Percentiles rank a stretch among this genome's conserved stretches.
phyloP scores from a whole-genome alignment of 2,329 filamentous ascomycete genomes.

The Lachnellula willkommii region DNA sequence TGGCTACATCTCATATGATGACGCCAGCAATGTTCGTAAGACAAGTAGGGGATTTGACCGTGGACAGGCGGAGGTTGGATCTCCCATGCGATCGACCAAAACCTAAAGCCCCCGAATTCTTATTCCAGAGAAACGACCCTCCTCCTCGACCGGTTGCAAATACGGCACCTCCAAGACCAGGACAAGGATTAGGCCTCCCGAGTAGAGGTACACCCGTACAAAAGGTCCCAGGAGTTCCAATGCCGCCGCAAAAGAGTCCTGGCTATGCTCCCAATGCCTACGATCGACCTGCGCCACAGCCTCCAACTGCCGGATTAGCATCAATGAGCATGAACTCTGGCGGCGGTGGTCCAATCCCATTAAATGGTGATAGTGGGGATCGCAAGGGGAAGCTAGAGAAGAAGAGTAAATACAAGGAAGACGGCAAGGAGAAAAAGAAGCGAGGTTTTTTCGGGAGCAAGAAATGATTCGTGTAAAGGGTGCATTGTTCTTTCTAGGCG shows the following conservation, averaged over 20 bases:
- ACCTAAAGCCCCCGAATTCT: conserved; percentile 75
- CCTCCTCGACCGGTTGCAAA: conserved; percentile 39
- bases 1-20: conserved; percentile 88
- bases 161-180: conserved; percentile 14
- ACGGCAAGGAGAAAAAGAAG: conserved; percentile 50
- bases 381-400: conserved; percentile 41
- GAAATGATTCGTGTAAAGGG: conserved; percentile 35
- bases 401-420: conserved; percentile 45
- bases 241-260: conserved; percentile 20
- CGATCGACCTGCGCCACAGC: conserved; percentile 19
- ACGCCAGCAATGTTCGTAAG: conserved; percentile 77
- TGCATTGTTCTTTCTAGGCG: conserved; percentile 7
- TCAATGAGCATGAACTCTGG: conserved; percentile 24
- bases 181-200: conserved; percentile 14
- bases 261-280: conserved; percentile 12
- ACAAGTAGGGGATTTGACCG: conserved; percentile 74
- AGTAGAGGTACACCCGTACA: conserved; percentile 24
- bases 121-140: conserved; percentile 69
- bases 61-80: conserved; percentile 68
- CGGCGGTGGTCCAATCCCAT: conserved; percentile 22
- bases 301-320: conserved; percentile 27
- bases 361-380: conserved; percentile 25
- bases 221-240: conserved; percentile 24
- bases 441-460: conserved; percentile 54
- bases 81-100: conserved; percentile 76